These are phyloP conservation scores for Asterophora lycoperdoides DNA, from an alignment of 768 basidiomycete species.

Conservation along the genomic window DNA sequence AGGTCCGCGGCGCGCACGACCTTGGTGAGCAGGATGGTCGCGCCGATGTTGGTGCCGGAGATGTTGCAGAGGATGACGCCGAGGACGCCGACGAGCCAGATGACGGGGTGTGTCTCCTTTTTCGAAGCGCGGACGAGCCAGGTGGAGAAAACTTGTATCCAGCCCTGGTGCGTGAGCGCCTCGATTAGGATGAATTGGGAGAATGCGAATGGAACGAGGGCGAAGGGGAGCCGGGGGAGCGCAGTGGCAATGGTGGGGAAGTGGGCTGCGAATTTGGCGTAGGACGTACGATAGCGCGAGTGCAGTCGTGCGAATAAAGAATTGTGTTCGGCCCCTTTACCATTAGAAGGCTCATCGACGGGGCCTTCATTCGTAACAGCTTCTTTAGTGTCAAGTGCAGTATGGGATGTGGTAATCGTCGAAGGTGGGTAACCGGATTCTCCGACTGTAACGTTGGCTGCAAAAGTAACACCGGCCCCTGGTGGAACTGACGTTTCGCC, in stretches of 20 bases:
- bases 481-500: too few relatives aligned
- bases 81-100: slow-evolving; percentile 68
- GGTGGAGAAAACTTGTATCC: slow-evolving; percentile 77
- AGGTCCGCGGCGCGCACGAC: slow-evolving; percentile 54
- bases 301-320: slow-evolving; percentile 4
- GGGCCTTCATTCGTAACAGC: too few relatives aligned
- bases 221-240: slow-evolving; percentile 68
- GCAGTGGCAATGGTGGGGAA: slow-evolving; percentile 74
- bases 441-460: too few relatives aligned
- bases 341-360: slow-evolving; percentile 1
- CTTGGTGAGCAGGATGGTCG: slow-evolving; percentile 84
- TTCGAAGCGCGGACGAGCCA: slow-evolving; percentile 54
- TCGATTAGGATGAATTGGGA: slow-evolving; percentile 94
- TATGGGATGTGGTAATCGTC: too few relatives aligned
- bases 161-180: slow-evolving; percentile 74
- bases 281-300: slow-evolving; percentile 2
- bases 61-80: slow-evolving; percentile 76
- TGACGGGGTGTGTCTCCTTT: slow-evolving; percentile 41
- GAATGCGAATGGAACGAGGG: slow-evolving; percentile 87
- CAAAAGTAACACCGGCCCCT: too few relatives aligned
- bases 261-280: slow-evolving; percentile 24
- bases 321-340: slow-evolving; percentile 3
- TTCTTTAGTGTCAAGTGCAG: too few relatives aligned
- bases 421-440: too few relatives aligned
- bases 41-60: slow-evolving; percentile 88